phyloP scores from a whole-genome alignment of 371 early-diverging fungal species.

The Funneliformis caledonium region DNA sequence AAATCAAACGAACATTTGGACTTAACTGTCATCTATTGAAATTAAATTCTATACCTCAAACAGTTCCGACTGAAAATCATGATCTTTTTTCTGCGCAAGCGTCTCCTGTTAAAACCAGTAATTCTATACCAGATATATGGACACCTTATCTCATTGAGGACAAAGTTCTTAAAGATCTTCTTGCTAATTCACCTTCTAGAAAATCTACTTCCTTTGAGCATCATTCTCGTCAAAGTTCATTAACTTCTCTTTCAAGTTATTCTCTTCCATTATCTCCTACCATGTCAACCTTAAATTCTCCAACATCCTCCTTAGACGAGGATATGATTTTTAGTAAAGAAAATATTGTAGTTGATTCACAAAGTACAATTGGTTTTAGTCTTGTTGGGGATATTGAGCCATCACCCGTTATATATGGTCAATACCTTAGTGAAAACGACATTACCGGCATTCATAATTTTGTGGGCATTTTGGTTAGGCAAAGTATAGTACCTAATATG shows the following conservation, averaged over 20 bases:
- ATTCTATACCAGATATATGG: conserved; percentile 45
- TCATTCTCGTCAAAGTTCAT: conserved; percentile 9
- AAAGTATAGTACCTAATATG: conserved; percentile 88
- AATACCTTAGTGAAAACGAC: conserved; percentile 61
- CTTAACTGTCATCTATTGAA: conserved; percentile 66
- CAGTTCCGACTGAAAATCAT: conserved; percentile 27
- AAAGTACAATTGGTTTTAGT: conserved; percentile 35
- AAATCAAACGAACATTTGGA: conserved; percentile 71
- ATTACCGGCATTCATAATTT: conserved; percentile 58
- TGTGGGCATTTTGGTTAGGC: conserved; percentile 68
- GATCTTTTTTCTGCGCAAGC: conserved; percentile 14
- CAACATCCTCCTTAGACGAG: conserved; percentile 38
- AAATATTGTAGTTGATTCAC: conserved; percentile 5
- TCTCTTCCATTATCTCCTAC: conserved; percentile 40
- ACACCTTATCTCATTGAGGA: conserved; percentile 39
- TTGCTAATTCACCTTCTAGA: not conserved
- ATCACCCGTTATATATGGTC: conserved; percentile 51
- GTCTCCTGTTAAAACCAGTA: not conserved
- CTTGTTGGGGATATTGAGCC: conserved; percentile 44
- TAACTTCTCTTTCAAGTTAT: conserved; percentile 30
- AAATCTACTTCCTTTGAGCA: not conserved
- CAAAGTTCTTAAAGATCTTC: conserved; percentile 1
- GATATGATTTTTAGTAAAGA: conserved; percentile 36
- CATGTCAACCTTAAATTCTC: conserved; percentile 42
- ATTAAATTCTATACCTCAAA: conserved; percentile 56